Evolutionary conservation across 139 green algal species (phyloP).

Genomic region (Microglena sp.): DNA sequence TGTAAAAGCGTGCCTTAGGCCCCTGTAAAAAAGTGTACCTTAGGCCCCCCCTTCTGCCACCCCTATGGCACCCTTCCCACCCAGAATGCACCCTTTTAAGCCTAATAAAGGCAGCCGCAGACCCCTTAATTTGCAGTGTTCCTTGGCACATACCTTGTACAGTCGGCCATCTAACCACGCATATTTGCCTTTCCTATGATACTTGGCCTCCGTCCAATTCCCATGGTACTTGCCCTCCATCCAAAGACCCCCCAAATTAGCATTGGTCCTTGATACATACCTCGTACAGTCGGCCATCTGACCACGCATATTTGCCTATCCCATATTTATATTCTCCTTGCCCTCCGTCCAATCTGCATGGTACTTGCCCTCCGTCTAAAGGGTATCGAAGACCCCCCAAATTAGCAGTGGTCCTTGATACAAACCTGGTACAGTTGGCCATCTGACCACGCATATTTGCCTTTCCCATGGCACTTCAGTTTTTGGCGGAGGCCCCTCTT

Average conservation of each 20-base stretch:
- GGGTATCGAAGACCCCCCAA: no score
- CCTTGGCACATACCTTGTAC: constrained; percentile 10
- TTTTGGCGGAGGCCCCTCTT: no score
- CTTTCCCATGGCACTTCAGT: constrained; percentile 4
- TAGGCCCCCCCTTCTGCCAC: background rate
- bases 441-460: constrained; percentile 10
- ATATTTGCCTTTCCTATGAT: constrained; percentile 5
- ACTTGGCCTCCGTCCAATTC: background rate
- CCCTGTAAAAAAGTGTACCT: background rate
- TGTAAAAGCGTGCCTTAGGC: background rate
- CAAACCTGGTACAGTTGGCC: constrained; percentile 3
- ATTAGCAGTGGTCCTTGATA: no score
- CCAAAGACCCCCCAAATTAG: no score
- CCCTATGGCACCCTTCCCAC: background rate
- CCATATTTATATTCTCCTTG: constrained; percentile 4
- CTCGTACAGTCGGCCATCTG: constrained; percentile 7
- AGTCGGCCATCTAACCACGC: constrained; percentile 5
- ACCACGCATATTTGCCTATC: constrained; percentile 5
- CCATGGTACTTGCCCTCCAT: no score
- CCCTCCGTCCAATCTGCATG: background rate
- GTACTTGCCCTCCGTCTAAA: no score
- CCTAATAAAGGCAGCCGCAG: background rate
- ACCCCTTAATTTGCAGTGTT: no score
- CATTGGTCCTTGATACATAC: no score
- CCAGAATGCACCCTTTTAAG: background rate